Percentiles rank a stretch among this genome's conserved stretches.
Evolutionary conservation across 495 filamentous ascomycete genomes (phyloP).

Genomic region (Staphylotrichum tortipilum): DNA sequence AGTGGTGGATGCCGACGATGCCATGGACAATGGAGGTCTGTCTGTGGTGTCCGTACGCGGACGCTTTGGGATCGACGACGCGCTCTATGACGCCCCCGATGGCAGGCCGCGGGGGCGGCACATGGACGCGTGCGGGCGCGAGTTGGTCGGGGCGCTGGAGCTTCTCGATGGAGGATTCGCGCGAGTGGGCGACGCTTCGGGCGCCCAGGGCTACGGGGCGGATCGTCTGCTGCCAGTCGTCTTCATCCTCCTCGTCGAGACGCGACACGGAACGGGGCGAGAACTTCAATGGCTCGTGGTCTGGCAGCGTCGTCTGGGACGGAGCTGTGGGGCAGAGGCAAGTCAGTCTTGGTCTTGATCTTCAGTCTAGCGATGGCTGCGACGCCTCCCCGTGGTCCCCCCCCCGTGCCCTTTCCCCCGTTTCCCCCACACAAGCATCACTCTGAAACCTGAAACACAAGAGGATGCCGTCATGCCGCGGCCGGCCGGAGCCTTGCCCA

Average conservation of each 20-base stretch:
- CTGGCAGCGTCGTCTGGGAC: conserved; percentile 46
- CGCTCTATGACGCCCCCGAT: conserved; percentile 58
- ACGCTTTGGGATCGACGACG: conserved; percentile 36
- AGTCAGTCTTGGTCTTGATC: conserved; percentile 25
- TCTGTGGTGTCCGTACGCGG: conserved; percentile 76
- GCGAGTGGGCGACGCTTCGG: conserved; percentile 38
- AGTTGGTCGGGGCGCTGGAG: conserved; percentile 41
- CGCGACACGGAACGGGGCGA: conserved; percentile 34
- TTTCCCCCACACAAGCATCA: not conserved
- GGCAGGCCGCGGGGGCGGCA: conserved; percentile 30
- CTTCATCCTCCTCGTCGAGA: conserved; percentile 35
- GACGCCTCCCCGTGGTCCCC: no score
- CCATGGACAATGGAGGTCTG: conserved; percentile 94
- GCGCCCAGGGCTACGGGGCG: conserved; percentile 29
- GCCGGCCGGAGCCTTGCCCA: no score
- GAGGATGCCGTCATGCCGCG: no score
- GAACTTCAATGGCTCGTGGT: conserved; percentile 40
- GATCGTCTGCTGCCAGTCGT: conserved; percentile 39
- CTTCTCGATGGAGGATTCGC: conserved; percentile 43
- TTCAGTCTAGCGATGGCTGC: not conserved
- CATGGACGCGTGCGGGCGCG: conserved; percentile 26
- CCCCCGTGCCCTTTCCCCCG: no score
- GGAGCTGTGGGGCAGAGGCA: conserved; percentile 39
- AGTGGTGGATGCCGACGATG: conserved; percentile 82
- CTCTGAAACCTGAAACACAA: not conserved